A percentile compares a stretch with the other conserved stretches of the same genome.
Conservation (phyloP, 306 rosid species). For the Psophocarpus tetragonolobus region DNA sequence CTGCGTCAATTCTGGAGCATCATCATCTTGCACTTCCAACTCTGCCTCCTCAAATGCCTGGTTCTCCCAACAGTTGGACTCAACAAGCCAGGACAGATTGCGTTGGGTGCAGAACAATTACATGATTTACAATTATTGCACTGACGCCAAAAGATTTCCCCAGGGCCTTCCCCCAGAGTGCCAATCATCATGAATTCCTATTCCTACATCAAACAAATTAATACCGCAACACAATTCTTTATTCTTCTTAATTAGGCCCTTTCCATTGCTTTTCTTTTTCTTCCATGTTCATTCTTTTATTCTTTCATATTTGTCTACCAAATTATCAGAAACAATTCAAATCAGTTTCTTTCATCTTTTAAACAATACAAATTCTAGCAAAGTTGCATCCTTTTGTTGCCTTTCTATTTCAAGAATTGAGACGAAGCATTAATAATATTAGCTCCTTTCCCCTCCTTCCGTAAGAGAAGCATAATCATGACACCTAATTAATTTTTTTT, state of each 20-base stretch:
- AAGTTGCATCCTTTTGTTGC: no score
- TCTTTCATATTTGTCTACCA: background rate
- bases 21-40: conserved; percentile 49
- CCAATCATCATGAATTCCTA: background rate
- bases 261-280: background rate
- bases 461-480: no score
- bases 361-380: background rate
- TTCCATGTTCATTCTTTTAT: background rate
- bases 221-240: background rate
- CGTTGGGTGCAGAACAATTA: conserved; percentile 59
- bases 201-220: background rate
- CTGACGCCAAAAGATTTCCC: conserved; percentile 35
- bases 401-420: no score
- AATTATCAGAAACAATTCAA: background rate
- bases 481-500: no score
- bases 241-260: background rate
- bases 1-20: background rate
- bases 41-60: conserved; percentile 29
- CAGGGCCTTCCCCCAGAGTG: conserved; percentile 40
- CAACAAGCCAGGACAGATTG: conserved; percentile 36
- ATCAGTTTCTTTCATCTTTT: background rate
- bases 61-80: conserved; percentile 48
- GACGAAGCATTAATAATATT: no score
- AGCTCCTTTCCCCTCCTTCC: no score
- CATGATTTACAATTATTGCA: conserved; percentile 73